Evolutionary conservation across 441 rosid genomes (phyloP), one percentile per base, ranked within the genome.

Genomic region (Mallotus japonicus): DNA sequence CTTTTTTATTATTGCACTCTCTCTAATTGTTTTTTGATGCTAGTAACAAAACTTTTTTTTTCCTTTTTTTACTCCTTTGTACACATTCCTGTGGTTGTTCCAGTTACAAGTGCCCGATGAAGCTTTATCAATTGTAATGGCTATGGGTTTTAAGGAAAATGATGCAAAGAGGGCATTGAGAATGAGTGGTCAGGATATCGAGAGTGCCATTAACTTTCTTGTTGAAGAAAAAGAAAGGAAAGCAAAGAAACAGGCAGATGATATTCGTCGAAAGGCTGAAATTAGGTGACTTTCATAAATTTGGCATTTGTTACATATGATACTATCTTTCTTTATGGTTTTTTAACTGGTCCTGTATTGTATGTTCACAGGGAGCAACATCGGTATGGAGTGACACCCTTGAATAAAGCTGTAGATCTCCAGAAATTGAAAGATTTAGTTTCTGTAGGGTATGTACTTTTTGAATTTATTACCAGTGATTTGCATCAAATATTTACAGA

Each of bases 101-200:
- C 87, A 94, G 98, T 88, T 94, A 63, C 90, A 89, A 82, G 87
- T 90, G 74, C 80, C 95, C 1, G 97, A 94, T 72, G 97, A 88
- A 74, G 85, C 81, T 17, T 82, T 92, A 72, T 86, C 93, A 8
- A 72, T 82, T 77, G 92, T 94, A 20, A 83, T 89, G 90, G 75
- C 89, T 81, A 89, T 92, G 95, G 97, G 97, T 42, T 94, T 90
- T 78, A 79, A 71, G 77, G 93, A 85, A 79, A 72, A 55, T 17
- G 90, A 90, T 81, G 96, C 92, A 69, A 87, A 77, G 80, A 88
- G 91, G 78, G 96, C 99, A 58, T 78, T 94, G 76, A 87, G 96
- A 62, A 84, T 94, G 84, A 87, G 81, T 85, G 84, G 83, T 75
- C 92, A 88, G 75, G 89, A 90, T 85, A 83, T 89, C 74, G 88